Conservation (phyloP, 345 rosid genomes). For the Draba incana region DNA sequence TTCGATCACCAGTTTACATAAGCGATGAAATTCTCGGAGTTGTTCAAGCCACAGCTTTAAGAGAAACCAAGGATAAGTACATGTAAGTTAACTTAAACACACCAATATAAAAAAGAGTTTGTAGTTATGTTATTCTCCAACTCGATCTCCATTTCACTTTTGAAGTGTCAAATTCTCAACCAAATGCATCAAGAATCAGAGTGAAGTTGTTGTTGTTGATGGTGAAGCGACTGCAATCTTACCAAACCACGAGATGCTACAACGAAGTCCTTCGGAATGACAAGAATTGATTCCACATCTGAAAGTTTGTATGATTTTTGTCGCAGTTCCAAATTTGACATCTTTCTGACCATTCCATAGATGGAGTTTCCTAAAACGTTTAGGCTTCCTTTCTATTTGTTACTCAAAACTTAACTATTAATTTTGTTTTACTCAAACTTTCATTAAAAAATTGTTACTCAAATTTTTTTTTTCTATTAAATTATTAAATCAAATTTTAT, state of each 20-base stretch:
- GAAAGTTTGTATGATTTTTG: background rate
- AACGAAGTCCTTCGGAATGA: slow-evolving; percentile 17
- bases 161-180: slow-evolving; percentile 76
- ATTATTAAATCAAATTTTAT: too few species aligned
- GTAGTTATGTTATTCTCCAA: background rate
- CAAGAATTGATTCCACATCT: background rate
- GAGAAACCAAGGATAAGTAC: slow-evolving; percentile 59
- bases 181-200: slow-evolving; percentile 65
- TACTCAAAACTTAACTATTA: too few species aligned
- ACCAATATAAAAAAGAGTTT: background rate
- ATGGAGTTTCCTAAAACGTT: too few species aligned
- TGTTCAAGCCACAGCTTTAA: slow-evolving; percentile 57
- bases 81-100: slow-evolving; percentile 52
- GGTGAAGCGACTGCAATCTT: slow-evolving; percentile 77
- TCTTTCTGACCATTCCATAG: too few species aligned
- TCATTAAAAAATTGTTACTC: too few species aligned
- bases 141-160: slow-evolving; percentile 4
- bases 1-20: slow-evolving; percentile 68
- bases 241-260: slow-evolving; percentile 51
- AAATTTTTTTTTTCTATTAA: too few species aligned
- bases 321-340: too few species aligned
- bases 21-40: slow-evolving; percentile 69
- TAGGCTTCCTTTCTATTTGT: too few species aligned
- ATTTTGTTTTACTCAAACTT: too few species aligned
- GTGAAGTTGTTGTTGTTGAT: slow-evolving; percentile 57